These are phyloP conservation scores for Mimosa bimucronata DNA, from an alignment of 306 rosid species.

Conservation along the genomic window DNA sequence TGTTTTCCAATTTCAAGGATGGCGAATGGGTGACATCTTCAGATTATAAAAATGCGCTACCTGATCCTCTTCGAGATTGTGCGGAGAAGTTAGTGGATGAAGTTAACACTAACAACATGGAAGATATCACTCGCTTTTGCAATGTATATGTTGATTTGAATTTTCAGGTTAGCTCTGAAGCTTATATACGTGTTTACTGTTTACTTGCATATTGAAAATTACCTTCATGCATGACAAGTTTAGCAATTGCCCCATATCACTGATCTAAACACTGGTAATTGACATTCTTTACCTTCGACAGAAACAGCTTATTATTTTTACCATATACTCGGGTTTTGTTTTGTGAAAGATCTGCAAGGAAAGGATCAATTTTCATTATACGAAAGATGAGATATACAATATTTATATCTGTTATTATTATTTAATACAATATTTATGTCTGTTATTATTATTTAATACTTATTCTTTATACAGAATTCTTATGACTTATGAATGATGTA, in stretches of 20 bases:
- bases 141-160: constrained; percentile 74
- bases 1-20: constrained; percentile 52
- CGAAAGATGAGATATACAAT: not conserved
- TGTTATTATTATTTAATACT: not conserved
- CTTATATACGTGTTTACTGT: constrained; percentile 15
- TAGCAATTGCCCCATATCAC: not conserved
- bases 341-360: constrained; percentile 4
- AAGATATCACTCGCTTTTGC: constrained; percentile 86
- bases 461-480: not conserved
- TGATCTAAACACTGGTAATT: not conserved
- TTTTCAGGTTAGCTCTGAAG: constrained; percentile 63
- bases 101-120: constrained; percentile 73
- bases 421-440: not conserved
- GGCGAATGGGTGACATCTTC: constrained; percentile 70
- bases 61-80: constrained; percentile 86
- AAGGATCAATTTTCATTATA: not conserved
- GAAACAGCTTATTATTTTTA: not conserved
- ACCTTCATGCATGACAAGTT: not conserved
- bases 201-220: constrained; percentile 18
- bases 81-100: constrained; percentile 80
- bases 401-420: not conserved
- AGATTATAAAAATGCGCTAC: constrained; percentile 73
- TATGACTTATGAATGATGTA: not conserved
- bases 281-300: not conserved
- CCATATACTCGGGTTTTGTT: not conserved